These are phyloP conservation scores for Paracoccidioides brasiliensis DNA, from an alignment of 2,329 filamentous ascomycete species.

Conservation along the genomic window DNA sequence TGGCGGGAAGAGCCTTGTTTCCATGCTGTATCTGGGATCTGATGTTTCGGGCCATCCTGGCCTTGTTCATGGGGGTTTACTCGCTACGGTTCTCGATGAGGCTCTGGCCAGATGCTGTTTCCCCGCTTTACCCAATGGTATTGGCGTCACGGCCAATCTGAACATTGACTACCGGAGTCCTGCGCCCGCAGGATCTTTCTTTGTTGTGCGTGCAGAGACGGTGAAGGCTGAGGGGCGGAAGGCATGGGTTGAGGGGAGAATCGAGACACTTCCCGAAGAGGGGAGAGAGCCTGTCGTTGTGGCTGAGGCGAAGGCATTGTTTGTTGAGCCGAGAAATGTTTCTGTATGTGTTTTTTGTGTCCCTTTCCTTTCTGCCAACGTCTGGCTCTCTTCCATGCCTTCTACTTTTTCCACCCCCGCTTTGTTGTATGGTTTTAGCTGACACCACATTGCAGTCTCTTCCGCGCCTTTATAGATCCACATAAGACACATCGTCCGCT, in stretches of 20 bases:
- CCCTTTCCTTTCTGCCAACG: not conserved
- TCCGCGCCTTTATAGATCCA: slow-evolving; percentile 11
- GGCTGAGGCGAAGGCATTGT: slow-evolving; percentile 47
- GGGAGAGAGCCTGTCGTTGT: slow-evolving; percentile 58
- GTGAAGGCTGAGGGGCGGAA: slow-evolving; percentile 29
- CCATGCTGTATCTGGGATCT: slow-evolving; percentile 53
- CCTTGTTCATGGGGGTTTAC: slow-evolving; percentile 56
- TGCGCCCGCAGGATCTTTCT: slow-evolving; percentile 48
- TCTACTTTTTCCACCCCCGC: not conserved
- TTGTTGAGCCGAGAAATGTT: slow-evolving; percentile 52
- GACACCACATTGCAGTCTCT: slow-evolving; percentile 1
- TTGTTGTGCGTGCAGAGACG: slow-evolving; percentile 37
- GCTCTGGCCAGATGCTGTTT: slow-evolving; percentile 50
- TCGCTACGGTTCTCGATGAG: slow-evolving; percentile 59
- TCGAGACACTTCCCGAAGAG: slow-evolving; percentile 42
- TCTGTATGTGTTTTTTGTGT: slow-evolving; percentile 42
- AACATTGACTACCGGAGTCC: slow-evolving; percentile 51
- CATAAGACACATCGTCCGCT: slow-evolving; percentile 3
- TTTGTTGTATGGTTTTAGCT: not conserved
- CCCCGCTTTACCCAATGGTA: slow-evolving; percentile 33
- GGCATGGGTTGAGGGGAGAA: slow-evolving; percentile 25
- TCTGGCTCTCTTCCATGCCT: not conserved
- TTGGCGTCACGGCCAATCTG: slow-evolving; percentile 45
- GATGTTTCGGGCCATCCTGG: slow-evolving; percentile 56
- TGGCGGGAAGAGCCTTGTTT: slow-evolving; percentile 52